Evolutionary conservation across 2,329 filamentous ascomycete genomes (phyloP).

Genomic region (Colletotrichum phormii): DNA sequence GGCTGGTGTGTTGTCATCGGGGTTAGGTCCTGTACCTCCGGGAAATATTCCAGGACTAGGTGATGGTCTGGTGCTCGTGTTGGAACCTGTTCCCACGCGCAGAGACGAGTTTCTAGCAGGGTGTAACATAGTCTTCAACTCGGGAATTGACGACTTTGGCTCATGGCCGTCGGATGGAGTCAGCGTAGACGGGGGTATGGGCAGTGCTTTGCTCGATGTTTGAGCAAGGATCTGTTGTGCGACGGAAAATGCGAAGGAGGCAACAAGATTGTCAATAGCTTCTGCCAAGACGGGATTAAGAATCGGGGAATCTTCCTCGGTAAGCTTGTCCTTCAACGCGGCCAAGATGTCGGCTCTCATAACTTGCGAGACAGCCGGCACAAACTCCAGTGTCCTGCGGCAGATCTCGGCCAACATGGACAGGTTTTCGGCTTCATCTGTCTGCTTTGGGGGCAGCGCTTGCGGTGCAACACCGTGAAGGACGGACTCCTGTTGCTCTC

Average conservation of each 20-base stretch:
- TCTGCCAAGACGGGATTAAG: conserved; percentile 56
- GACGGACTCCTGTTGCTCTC: conserved; percentile 70
- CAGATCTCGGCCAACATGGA: conserved; percentile 88
- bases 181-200: conserved; percentile 72
- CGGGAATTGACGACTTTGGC: conserved; percentile 71
- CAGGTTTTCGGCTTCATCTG: conserved; percentile 78
- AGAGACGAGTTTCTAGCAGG: conserved; percentile 74
- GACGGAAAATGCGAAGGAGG: conserved; percentile 82
- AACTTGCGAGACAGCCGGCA: conserved; percentile 81
- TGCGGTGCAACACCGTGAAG: conserved; percentile 68
- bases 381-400: conserved; percentile 83
- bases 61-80: conserved; percentile 46
- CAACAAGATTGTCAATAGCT: conserved; percentile 78
- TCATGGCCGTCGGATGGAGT: conserved; percentile 62
- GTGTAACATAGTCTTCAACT: conserved; percentile 78
- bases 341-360: conserved; percentile 81
- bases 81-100: conserved; percentile 48
- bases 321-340: conserved; percentile 56
- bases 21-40: conserved; percentile 52
- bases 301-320: conserved; percentile 44
- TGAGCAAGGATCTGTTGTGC: conserved; percentile 82
- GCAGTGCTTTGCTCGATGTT: conserved; percentile 75
- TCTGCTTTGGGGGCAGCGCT: conserved; percentile 58
- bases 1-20: conserved; percentile 47
- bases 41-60: conserved; percentile 67